A percentile compares a stretch with the other conserved stretches of the same genome.
These are phyloP conservation scores for Alternaria ventricosa DNA, from an alignment of 2,329 filamentous ascomycete genomes.

Conservation along the genomic window DNA sequence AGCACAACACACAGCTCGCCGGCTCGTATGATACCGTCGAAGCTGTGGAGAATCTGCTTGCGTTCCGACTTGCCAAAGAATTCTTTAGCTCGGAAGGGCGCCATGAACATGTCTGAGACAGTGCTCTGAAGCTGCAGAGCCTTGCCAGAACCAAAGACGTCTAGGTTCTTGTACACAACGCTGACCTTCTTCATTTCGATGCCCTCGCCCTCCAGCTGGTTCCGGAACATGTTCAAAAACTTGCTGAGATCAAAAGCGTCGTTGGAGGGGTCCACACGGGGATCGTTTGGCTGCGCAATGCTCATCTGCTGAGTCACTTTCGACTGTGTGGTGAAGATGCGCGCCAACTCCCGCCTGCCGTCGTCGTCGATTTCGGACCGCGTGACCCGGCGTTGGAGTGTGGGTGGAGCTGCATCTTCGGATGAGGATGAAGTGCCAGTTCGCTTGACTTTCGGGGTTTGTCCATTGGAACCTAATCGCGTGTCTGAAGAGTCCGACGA, in stretches of 20 bases:
- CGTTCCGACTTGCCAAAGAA: conserved; percentile 55
- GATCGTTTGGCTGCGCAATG: conserved; percentile 49
- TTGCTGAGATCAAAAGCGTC: conserved; percentile 62
- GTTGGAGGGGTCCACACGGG: conserved; percentile 60
- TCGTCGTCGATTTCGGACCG: conserved; percentile 32
- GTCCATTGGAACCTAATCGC: conserved; percentile 17
- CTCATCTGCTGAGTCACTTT: conserved; percentile 28
- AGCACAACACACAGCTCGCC: conserved; percentile 58
- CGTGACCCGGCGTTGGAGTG: conserved; percentile 23
- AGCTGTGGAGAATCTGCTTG: conserved; percentile 63
- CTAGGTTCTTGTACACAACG: conserved; percentile 69
- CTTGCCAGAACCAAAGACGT: conserved; percentile 70
- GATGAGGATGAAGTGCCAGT: conserved; percentile 8
- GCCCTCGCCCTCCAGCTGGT: conserved; percentile 62
- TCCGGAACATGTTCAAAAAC: conserved; percentile 59
- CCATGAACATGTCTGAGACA: conserved; percentile 64
- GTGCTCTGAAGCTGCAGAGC: conserved; percentile 73
- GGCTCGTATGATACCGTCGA: conserved; percentile 60
- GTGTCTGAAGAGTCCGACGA: conserved; percentile 32
- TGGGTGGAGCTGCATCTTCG: conserved; percentile 4
- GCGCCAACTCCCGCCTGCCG: conserved; percentile 33
- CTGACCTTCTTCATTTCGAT: conserved; percentile 63
- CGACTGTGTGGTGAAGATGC: conserved; percentile 35
- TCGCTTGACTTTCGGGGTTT: conserved; percentile 8
- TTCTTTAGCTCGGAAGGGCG: conserved; percentile 65